These are phyloP conservation scores for Acer campestre DNA, from an alignment of 345 rosid species.

Conservation along the genomic window DNA sequence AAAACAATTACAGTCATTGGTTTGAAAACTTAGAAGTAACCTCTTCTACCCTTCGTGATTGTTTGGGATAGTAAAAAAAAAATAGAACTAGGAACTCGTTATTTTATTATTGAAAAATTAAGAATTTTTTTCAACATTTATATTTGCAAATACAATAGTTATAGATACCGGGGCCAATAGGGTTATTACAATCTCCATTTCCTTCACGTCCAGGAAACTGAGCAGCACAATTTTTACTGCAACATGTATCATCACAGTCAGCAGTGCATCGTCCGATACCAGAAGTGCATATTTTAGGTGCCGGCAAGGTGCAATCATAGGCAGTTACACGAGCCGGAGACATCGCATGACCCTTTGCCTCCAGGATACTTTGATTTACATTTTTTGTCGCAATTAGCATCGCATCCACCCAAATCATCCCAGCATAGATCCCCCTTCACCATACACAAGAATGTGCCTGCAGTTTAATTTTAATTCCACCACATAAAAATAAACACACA, in stretches of 20 bases:
- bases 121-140: neutral
- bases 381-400: neutral
- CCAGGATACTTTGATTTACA: neutral
- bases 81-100: neutral
- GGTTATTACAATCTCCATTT: neutral
- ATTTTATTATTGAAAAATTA: neutral
- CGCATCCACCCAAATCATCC: neutral
- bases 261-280: neutral
- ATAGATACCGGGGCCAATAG: neutral
- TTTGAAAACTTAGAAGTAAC: too few species aligned
- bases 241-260: neutral
- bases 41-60: too few species aligned
- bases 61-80: neutral
- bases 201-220: neutral
- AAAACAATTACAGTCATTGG: too few species aligned
- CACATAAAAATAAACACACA: too few species aligned
- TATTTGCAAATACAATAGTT: neutral
- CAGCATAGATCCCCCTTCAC: neutral
- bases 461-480: neutral
- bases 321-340: neutral
- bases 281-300: neutral
- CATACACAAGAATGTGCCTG: neutral
- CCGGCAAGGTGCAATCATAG: neutral
- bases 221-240: neutral
- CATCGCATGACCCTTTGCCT: neutral